These are phyloP conservation scores for Penicillium goetzii DNA, from an alignment of 495 filamentous ascomycete species.

Conservation along the genomic window DNA sequence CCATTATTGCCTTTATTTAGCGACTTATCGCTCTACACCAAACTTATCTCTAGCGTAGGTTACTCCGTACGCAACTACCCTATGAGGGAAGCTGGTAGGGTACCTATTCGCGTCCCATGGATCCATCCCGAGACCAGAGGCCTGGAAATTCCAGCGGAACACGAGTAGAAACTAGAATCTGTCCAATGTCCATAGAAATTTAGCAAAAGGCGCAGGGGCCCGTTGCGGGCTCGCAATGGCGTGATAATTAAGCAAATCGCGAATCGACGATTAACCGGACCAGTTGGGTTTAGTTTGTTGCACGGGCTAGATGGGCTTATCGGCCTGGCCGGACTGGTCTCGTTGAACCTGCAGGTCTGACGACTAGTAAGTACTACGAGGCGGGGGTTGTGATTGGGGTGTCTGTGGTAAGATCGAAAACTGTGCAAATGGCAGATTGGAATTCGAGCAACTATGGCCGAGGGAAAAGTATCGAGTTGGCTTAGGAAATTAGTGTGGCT, in stretches of 20 bases:
- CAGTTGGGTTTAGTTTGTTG: not conserved
- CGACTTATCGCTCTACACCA: not conserved
- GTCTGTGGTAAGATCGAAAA: not conserved
- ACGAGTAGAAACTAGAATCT: not conserved
- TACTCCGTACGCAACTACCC: not conserved
- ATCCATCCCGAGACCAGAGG: not conserved
- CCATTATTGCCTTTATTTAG: constrained; percentile 1
- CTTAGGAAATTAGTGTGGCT: not conserved
- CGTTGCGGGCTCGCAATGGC: not conserved
- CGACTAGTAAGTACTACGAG: no score
- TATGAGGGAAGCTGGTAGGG: not conserved
- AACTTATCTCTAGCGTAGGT: not conserved
- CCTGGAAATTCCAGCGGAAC: not conserved
- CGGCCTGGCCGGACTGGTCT: constrained; percentile 4
- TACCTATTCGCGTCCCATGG: not conserved
- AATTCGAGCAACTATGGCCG: constrained; percentile 3
- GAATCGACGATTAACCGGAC: constrained; percentile 4
- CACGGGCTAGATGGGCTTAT: not conserved
- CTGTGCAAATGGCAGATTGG: not conserved
- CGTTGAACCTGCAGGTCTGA: not conserved
- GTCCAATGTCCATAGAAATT: not conserved
- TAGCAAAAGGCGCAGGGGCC: not conserved
- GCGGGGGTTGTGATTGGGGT: not conserved
- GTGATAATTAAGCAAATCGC: constrained; percentile 18
- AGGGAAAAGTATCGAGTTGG: not conserved